These are phyloP conservation scores for Jacaranda mimosifolia DNA, from an alignment of 257 asterid species.

Conservation along the genomic window DNA sequence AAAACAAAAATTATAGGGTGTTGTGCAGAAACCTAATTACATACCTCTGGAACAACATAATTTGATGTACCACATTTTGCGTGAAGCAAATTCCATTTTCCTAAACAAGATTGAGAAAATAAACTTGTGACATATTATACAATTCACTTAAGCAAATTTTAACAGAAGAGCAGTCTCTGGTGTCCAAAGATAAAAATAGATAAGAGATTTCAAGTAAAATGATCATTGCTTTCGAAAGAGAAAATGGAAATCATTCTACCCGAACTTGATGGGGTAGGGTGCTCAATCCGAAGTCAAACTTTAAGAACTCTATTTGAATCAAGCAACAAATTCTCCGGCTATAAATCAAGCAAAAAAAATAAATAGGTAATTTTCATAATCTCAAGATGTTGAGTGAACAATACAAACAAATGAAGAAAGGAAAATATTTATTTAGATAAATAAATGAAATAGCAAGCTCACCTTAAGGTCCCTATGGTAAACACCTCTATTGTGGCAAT, in stretches of 20 bases:
- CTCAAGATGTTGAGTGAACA: too few relatives aligned
- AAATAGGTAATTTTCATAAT: too few relatives aligned
- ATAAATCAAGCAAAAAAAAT: constrained; percentile 28
- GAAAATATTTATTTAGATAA: too few relatives aligned
- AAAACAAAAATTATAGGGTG: too few relatives aligned
- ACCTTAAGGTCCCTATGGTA: constrained; percentile 92
- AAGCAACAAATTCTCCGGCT: constrained; percentile 88
- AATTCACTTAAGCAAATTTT: too few relatives aligned
- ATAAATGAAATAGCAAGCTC: too few relatives aligned
- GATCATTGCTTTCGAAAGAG: neutral
- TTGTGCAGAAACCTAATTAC: too few relatives aligned
- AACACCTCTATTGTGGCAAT: constrained; percentile 92
- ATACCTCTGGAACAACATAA: constrained; percentile 91
- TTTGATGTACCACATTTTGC: constrained; percentile 91
- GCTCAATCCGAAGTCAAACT: constrained; percentile 86
- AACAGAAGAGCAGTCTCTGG: too few relatives aligned
- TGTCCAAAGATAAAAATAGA: too few relatives aligned
- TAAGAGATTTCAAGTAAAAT: neutral
- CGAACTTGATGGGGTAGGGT: constrained; percentile 76
- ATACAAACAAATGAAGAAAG: too few relatives aligned
- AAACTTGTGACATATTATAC: too few relatives aligned
- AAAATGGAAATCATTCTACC: constrained; percentile 50
- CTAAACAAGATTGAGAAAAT: constrained; percentile 28
- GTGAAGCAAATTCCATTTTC: constrained; percentile 79
- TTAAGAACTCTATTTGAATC: constrained; percentile 70